phyloP scores from a whole-genome alignment of 257 asterid genomes.

The Gentiana straminea region DNA sequence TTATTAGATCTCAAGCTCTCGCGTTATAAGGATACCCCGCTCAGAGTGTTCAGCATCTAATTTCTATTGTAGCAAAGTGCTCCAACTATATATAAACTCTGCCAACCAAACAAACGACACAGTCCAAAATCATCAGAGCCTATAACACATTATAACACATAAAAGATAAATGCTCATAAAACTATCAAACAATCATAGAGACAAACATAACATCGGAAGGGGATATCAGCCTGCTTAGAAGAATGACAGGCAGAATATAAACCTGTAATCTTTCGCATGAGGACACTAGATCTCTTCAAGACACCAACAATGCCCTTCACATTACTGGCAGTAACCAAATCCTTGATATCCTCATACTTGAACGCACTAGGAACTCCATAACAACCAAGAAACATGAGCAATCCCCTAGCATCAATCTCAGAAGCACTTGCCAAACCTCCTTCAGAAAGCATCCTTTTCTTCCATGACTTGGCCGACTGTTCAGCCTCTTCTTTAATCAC shows the following conservation, averaged over 20 bases:
- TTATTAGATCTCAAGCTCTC: too few relatives aligned
- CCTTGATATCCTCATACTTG: constrained; percentile 46
- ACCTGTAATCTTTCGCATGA: constrained; percentile 60
- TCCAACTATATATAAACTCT: too few relatives aligned
- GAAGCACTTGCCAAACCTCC: constrained; percentile 53
- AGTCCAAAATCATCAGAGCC: too few relatives aligned
- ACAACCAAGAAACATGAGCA: constrained; percentile 59
- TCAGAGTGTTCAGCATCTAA: too few relatives aligned
- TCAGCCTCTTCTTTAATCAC: constrained; percentile 46
- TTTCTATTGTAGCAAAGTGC: too few relatives aligned
- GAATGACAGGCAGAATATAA: constrained; percentile 7
- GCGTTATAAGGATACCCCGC: too few relatives aligned
- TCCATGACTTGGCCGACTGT: constrained; percentile 54
- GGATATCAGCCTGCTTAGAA: too few relatives aligned
- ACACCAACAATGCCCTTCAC: constrained; percentile 46
- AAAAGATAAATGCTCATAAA: background rate
- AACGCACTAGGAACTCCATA: constrained; percentile 52
- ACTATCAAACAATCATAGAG: background rate
- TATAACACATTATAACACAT: background rate
- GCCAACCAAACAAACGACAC: background rate
- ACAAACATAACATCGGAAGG: background rate
- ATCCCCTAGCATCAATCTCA: constrained; percentile 70
- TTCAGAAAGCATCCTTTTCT: constrained; percentile 58
- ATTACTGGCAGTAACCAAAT: constrained; percentile 44
- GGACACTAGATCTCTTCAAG: constrained; percentile 40